Conservation (phyloP, 2,329 filamentous ascomycete genomes). For the Aspergillus alliaceus region DNA sequence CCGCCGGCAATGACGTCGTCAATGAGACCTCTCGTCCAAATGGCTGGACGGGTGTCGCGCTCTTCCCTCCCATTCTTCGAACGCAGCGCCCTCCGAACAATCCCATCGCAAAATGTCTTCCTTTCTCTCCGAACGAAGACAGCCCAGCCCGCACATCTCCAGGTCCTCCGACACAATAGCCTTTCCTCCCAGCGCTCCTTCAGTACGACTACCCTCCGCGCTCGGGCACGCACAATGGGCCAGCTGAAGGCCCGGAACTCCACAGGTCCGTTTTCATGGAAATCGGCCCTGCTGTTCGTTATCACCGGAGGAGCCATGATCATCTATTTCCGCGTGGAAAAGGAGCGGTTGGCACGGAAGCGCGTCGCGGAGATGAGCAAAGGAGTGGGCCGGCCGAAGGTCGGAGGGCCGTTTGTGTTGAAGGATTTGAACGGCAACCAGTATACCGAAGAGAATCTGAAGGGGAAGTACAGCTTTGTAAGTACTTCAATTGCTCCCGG, state of each 20-base stretch:
- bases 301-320: constrained; percentile 73
- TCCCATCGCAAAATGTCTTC: constrained; percentile 5
- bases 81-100: constrained; percentile 1
- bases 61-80: constrained; percentile 10
- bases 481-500: constrained; percentile 15
- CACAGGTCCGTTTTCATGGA: constrained; percentile 80
- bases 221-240: constrained; percentile 38
- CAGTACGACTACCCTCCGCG: constrained; percentile 27
- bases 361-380: constrained; percentile 89
- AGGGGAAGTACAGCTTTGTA: constrained; percentile 71
- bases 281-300: constrained; percentile 83
- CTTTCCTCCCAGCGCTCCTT: constrained; percentile 19
- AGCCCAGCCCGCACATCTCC: not conserved
- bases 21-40: constrained; percentile 20
- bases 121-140: not conserved
- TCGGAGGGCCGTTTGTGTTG: constrained; percentile 82
- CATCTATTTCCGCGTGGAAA: constrained; percentile 91
- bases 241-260: constrained; percentile 40
- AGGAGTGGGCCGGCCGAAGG: constrained; percentile 87
- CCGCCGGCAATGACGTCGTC: constrained; percentile 34
- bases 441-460: constrained; percentile 78
- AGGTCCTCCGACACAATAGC: constrained; percentile 3
- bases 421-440: constrained; percentile 76
- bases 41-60: constrained; percentile 14
- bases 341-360: constrained; percentile 84